Evolutionary conservation across 2,329 filamentous ascomycete genomes (phyloP), one percentile per base, ranked within the genome.

Genomic region (Sporothrix humicola): DNA sequence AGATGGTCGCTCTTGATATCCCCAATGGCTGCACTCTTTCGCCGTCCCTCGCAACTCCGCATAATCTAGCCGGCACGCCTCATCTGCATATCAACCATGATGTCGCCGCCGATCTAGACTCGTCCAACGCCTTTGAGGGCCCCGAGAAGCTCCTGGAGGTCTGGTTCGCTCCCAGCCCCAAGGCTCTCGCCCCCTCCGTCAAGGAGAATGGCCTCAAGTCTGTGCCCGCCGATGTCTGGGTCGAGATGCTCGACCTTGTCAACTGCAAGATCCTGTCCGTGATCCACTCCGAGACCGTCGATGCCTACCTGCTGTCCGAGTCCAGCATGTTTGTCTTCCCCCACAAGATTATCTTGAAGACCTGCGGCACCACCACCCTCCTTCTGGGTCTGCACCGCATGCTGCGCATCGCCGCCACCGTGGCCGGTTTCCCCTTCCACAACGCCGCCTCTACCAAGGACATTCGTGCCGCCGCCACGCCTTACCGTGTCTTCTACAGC

Each of bases 311-410:
- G 7, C 88, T 99, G 73, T 99, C 96, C 76, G 96, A 99, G 85
- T 98, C 96, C 56, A 98, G 96, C 92, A 97, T 99, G 95, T 99
- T 99, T 81, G 94, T 99, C 78, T 99, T 97, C 83, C 94, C 95
- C n/a, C 96, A 99, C 89, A 99, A 99, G 87, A 89, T 99, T 76
- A 97, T 99, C 75, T 87, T 99, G 77, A 99, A 99, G 89, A 99
- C 96, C 8, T 99, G 96, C 80, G 96, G 96, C 75, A 99, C 96
- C 31, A 99, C 96, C 15, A 99, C 96, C 2, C 86, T 99, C 71
- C 89, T 99, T 7, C 91, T 93, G 66, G 96, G 96, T 23, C 88
- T 99, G 63, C 93, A 94, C 77, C 93, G 94, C 77, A 92, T 99
- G 82, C 87, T 99, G 72, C 94, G 97, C 81, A 97, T 98, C 79